phyloP scores from a whole-genome alignment of 2,329 filamentous ascomycete species.

The Madurella mycetomatis region DNA sequence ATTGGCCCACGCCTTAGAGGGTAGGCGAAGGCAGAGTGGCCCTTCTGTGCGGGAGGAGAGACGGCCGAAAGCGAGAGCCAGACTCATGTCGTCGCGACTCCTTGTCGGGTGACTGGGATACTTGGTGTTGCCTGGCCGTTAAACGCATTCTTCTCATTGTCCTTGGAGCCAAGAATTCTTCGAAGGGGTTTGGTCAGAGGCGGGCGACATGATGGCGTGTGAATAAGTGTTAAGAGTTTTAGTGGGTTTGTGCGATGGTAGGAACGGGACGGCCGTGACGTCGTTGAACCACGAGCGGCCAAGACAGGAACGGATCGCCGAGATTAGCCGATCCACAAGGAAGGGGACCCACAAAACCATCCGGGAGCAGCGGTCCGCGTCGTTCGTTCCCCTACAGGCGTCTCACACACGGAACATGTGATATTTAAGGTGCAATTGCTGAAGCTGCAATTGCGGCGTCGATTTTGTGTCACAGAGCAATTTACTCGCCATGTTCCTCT shows the following conservation, averaged over 20 bases:
- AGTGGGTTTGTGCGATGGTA: constrained; percentile 1
- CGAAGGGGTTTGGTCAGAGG: not conserved
- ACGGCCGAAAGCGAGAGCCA: constrained; percentile 20
- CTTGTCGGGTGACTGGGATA: constrained; percentile 2
- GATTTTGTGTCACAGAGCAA: too few relatives aligned
- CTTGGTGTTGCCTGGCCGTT: not conserved
- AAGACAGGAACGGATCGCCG: constrained; percentile 6
- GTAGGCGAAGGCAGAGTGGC: constrained; percentile 1
- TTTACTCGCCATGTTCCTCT: too few relatives aligned
- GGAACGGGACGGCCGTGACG: constrained; percentile 15
- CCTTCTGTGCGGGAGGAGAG: constrained; percentile 19
- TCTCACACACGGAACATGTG: too few relatives aligned
- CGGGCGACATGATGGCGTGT: constrained; percentile 16
- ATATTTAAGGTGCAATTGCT: too few relatives aligned
- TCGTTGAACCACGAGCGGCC: constrained; percentile 13
- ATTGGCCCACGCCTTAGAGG: not conserved
- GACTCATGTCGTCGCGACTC: constrained; percentile 23
- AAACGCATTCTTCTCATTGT: constrained; percentile 18
- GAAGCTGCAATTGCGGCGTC: too few relatives aligned
- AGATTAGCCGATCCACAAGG: constrained; percentile 12
- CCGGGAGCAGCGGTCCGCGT: too few relatives aligned
- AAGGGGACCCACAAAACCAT: not conserved
- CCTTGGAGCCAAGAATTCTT: not conserved
- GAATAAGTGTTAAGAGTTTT: not conserved
- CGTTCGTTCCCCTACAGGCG: too few relatives aligned